Evolutionary conservation across 2,329 filamentous ascomycete species (phyloP), one percentile per base, ranked within the genome.

Genomic region (Laburnicola sp.): DNA sequence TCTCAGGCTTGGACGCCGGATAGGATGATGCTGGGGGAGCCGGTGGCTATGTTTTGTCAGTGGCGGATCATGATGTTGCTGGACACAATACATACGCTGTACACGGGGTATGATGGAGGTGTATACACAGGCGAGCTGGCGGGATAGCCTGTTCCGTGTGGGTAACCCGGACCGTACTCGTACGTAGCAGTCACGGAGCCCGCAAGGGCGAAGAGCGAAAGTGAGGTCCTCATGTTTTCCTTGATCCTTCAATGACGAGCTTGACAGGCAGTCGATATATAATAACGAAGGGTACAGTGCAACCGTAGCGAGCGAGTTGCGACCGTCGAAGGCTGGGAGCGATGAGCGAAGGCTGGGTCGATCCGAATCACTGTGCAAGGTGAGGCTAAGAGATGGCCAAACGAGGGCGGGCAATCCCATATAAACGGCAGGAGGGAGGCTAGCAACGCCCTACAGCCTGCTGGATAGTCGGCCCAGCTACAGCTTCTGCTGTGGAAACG

Each of bases 231-330:
- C 68, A 72, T 72, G 43, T 46, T 46, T 69, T 50, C 26, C 51
- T 58, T 38, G 44, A 40, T 53, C 48, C 56, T 50, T 47, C 39
- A 51, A 44, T 50, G 55, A 32, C 21, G 21, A 41, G 35, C 35
- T 36, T 49, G 46, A 45, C 45, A 59, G 52, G 51, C 32, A 58
- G 55, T 53, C 54, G 54, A 50, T 45, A 35, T 53, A 53, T 60
- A n/a, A 59, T 63, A 68, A 60, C 59, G 63, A 65, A 59, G 56
- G 61, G 55, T 42, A 60, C 54, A 69, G 54, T 34, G 63, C 58
- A 70, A 70, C 69, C 68, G 65, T 72, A 72, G 64, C 68, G 69
- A 71, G 63, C 59, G 69, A 72, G 69, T 64, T 71, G 58, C 65
- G 59, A 36, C 54, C 64, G 58, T 49, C 42, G 53, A 50, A 50